Evolutionary conservation across 768 basidiomycete species (phyloP).

Genomic region (Amanita phalloides): DNA sequence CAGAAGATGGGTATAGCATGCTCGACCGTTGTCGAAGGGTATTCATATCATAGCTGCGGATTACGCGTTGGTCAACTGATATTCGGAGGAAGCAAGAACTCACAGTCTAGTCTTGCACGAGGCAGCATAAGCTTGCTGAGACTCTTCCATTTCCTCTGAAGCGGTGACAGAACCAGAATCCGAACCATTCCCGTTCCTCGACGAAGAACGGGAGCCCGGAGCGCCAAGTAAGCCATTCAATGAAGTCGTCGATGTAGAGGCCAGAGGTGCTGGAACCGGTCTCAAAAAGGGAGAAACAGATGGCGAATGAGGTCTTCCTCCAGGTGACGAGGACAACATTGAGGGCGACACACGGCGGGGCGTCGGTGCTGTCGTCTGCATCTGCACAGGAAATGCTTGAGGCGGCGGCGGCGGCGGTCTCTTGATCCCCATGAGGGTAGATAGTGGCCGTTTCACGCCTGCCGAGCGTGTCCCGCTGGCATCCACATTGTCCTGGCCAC

Average conservation of each 20-base stretch:
- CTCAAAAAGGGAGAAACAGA: slow-evolving; percentile 41
- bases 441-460: background rate
- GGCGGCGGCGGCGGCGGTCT: slow-evolving; percentile 8
- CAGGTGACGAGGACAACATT: background rate
- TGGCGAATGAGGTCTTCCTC: slow-evolving; percentile 12
- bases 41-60: slow-evolving; percentile 5
- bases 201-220: background rate
- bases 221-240: background rate
- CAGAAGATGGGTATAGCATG: slow-evolving; percentile 7
- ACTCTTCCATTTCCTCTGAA: background rate
- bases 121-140: slow-evolving; percentile 18
- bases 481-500: background rate
- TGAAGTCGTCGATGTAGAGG: slow-evolving; percentile 4
- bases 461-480: too few species aligned
- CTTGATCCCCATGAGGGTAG: slow-evolving; percentile 4
- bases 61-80: background rate
- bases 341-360: background rate
- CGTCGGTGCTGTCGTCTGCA: background rate
- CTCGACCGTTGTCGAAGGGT: slow-evolving; percentile 6
- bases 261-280: slow-evolving; percentile 32
- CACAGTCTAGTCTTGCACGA: slow-evolving; percentile 39
- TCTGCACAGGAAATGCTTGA: background rate
- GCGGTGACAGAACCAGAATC: background rate
- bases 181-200: background rate
- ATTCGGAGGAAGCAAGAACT: slow-evolving; percentile 16